Conservation (phyloP, 2,329 filamentous ascomycete genomes). For the Paracorniculantispora psalliotae region DNA sequence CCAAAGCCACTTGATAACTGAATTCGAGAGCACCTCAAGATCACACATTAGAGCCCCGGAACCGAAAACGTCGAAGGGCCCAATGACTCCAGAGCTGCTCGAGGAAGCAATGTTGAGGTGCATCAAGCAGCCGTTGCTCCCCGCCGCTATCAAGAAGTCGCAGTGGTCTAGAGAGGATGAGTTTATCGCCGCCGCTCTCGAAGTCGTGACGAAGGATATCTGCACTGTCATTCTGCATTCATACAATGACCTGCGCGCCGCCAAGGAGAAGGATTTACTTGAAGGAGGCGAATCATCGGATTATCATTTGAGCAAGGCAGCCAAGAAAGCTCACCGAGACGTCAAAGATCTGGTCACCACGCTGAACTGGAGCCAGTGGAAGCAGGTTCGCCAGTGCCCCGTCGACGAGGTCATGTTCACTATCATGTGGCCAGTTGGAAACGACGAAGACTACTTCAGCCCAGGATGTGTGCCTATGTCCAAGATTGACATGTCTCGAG, state of each 20-base stretch:
- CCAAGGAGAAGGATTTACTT: background rate
- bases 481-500: background rate
- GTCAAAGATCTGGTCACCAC: slow-evolving; percentile 37
- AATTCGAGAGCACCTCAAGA: slow-evolving; percentile 36
- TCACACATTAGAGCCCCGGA: slow-evolving; percentile 38
- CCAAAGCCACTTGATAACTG: slow-evolving; percentile 26
- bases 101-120: background rate
- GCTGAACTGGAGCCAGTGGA: slow-evolving; percentile 58
- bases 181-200: slow-evolving; percentile 13
- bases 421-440: slow-evolving; percentile 61
- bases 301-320: slow-evolving; percentile 15
- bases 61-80: slow-evolving; percentile 6
- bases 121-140: background rate
- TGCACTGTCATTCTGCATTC: slow-evolving; percentile 14
- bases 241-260: slow-evolving; percentile 2
- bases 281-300: background rate
- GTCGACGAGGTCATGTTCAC: slow-evolving; percentile 53
- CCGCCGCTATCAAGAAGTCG: background rate
- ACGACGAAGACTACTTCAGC: slow-evolving; percentile 45
- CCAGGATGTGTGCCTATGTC: slow-evolving; percentile 28
- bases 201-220: slow-evolving; percentile 8
- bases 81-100: slow-evolving; percentile 1
- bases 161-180: slow-evolving; percentile 10
- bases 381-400: slow-evolving; percentile 47
- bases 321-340: slow-evolving; percentile 16